A percentile compares a stretch with the other conserved stretches of the same genome.
phyloP scores from a whole-genome alignment of 73 alveolate species.

The Tetrahymena borealis region DNA sequence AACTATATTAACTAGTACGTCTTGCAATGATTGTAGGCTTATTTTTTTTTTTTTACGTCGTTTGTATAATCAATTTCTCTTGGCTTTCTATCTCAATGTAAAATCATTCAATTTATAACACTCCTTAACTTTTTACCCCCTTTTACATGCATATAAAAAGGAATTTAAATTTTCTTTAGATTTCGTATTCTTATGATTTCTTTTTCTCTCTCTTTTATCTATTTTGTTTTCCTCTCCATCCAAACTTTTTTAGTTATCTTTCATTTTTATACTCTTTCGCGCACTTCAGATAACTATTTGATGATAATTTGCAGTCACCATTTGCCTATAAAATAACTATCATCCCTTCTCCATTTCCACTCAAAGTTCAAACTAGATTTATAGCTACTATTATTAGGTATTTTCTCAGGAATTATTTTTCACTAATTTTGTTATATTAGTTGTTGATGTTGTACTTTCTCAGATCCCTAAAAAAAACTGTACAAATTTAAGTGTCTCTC shows the following conservation, averaged over 20 bases:
- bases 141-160: neutral
- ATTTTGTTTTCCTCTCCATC: neutral
- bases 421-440: neutral
- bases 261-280: neutral
- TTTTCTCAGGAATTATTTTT: neutral
- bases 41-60: neutral
- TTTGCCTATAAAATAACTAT: too few species aligned
- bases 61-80: neutral
- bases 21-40: neutral
- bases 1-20: neutral
- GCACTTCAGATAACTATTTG: neutral
- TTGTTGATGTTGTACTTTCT: too few species aligned
- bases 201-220: neutral
- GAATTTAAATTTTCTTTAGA: neutral
- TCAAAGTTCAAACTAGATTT: too few species aligned
- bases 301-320: too few species aligned
- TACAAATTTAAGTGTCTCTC: neutral
- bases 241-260: neutral
- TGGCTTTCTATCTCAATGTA: neutral
- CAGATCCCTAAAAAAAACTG: too few species aligned
- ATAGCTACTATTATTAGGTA: too few species aligned
- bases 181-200: neutral
- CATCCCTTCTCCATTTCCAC: too few species aligned
- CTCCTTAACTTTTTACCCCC: constrained; percentile 1
- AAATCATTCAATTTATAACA: neutral